Percentiles rank a stretch among this genome's conserved stretches.
Conservation (phyloP, 1,284 basidiomycete species). For the Sutorius eximius region DNA sequence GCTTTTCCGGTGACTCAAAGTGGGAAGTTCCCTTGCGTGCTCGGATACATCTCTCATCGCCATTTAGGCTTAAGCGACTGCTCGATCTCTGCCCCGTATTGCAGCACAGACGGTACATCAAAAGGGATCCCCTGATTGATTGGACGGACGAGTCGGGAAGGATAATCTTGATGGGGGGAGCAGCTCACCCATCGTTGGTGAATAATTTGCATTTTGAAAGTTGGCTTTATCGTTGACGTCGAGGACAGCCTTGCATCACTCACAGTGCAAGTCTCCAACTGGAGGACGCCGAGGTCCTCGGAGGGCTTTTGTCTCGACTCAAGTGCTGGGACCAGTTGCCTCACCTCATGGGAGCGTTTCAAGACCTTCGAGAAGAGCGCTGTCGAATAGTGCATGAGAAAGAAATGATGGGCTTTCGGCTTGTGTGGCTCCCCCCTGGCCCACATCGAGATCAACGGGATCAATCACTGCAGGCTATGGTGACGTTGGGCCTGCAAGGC, state of each 20-base stretch:
- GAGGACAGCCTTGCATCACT: constrained; percentile 30
- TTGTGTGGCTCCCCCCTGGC: constrained; percentile 20
- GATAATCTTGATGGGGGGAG: constrained; percentile 44
- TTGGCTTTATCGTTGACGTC: neutral
- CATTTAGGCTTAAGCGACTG: constrained; percentile 13
- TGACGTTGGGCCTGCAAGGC: constrained; percentile 11
- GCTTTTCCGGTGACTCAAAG: constrained; percentile 16
- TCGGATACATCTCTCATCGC: neutral
- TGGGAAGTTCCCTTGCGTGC: neutral
- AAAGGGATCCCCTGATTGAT: constrained; percentile 16
- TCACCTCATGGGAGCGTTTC: constrained; percentile 39
- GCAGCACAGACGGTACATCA: constrained; percentile 9
- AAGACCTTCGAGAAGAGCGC: constrained; percentile 39
- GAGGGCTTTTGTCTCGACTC: constrained; percentile 43
- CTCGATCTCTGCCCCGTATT: constrained; percentile 19
- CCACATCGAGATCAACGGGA: constrained; percentile 12
- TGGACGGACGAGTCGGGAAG: constrained; percentile 35
- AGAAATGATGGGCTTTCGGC: constrained; percentile 8
- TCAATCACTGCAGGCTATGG: constrained; percentile 15
- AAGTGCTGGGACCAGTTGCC: constrained; percentile 37
- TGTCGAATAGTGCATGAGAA: constrained; percentile 19
- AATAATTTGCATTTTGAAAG: neutral
- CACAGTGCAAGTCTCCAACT: constrained; percentile 31
- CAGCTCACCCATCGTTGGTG: constrained; percentile 42
- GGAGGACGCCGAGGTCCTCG: constrained; percentile 44